These are phyloP conservation scores for Sphaerobolus stellatus DNA, from an alignment of 1,284 basidiomycete species.

Conservation along the genomic window DNA sequence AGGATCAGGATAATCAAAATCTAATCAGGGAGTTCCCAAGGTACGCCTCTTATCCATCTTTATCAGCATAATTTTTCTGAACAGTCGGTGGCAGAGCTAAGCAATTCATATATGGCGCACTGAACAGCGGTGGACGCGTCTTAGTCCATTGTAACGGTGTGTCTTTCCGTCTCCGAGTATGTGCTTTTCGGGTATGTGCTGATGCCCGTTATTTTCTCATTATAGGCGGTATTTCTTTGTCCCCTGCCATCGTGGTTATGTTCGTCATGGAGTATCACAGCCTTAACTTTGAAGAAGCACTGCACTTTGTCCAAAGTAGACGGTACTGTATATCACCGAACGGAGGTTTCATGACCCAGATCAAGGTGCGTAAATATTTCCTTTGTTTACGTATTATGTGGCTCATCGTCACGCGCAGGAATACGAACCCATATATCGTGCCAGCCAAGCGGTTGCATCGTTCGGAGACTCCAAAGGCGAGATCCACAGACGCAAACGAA, in stretches of 20 bases:
- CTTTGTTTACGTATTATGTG: neutral
- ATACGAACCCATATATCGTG: slow-evolving; percentile 87
- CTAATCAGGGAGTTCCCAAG: slow-evolving; percentile 79
- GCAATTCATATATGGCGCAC: slow-evolving; percentile 75
- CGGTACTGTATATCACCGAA: slow-evolving; percentile 90
- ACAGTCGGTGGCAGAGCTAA: slow-evolving; percentile 54
- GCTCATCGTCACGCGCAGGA: slow-evolving; percentile 48
- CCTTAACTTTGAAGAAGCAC: slow-evolving; percentile 79
- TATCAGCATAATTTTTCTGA: slow-evolving; percentile 10
- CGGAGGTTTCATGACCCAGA: slow-evolving; percentile 82
- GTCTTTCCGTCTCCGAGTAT: slow-evolving; percentile 20
- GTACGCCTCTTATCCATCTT: slow-evolving; percentile 40
- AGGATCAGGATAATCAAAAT: slow-evolving; percentile 90
- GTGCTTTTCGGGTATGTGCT: slow-evolving; percentile 3
- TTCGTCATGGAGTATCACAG: slow-evolving; percentile 86
- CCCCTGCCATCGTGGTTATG: slow-evolving; percentile 88
- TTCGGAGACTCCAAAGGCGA: slow-evolving; percentile 35
- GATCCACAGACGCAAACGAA: slow-evolving; percentile 61
- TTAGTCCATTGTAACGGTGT: slow-evolving; percentile 90
- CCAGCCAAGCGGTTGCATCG: slow-evolving; percentile 60
- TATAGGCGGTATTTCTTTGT: slow-evolving; percentile 81
- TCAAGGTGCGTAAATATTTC: slow-evolving; percentile 57
- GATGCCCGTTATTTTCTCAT: slow-evolving; percentile 10
- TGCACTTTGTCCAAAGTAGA: slow-evolving; percentile 84
- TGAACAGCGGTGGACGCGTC: slow-evolving; percentile 68